Evolutionary conservation across 331 rosid genomes (phyloP).

Genomic region (Pyrus hybrid): DNA sequence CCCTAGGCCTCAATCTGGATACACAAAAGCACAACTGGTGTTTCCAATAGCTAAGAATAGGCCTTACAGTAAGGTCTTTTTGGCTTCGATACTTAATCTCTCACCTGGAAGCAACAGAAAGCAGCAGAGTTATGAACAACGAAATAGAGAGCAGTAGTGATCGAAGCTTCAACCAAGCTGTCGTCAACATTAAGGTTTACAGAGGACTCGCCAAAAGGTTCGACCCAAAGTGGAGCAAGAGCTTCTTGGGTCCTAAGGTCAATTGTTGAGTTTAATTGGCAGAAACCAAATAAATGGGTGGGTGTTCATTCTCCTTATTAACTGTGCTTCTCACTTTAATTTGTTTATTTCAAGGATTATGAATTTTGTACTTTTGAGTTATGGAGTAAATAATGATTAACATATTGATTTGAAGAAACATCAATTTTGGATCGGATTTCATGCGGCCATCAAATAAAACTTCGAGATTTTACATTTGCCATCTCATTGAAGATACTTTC

Average conservation of each 20-base stretch:
- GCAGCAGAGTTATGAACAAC: neutral
- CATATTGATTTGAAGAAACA: neutral
- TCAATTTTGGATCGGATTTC: neutral
- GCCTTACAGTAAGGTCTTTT: neutral
- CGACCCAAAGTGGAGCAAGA: neutral
- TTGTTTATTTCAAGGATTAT: neutral
- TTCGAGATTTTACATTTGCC: neutral
- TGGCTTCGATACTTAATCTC: neutral
- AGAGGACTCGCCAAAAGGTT: neutral
- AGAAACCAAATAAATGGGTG: neutral
- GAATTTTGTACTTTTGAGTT: neutral
- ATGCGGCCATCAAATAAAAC: neutral
- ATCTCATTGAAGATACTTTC: no score
- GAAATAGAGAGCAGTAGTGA: neutral
- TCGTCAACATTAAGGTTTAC: neutral
- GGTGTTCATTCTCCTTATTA: neutral
- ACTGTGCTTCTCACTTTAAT: neutral
- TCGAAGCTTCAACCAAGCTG: neutral
- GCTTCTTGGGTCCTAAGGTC: neutral
- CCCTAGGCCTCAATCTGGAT: neutral
- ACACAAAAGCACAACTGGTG: neutral
- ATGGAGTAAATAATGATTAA: neutral
- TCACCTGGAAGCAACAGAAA: neutral
- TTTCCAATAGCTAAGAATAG: neutral
- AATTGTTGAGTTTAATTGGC: neutral